These are phyloP conservation scores for Globisporangium recalcitrans DNA, from an alignment of 352 stramenopile genomes.

Conservation along the genomic window DNA sequence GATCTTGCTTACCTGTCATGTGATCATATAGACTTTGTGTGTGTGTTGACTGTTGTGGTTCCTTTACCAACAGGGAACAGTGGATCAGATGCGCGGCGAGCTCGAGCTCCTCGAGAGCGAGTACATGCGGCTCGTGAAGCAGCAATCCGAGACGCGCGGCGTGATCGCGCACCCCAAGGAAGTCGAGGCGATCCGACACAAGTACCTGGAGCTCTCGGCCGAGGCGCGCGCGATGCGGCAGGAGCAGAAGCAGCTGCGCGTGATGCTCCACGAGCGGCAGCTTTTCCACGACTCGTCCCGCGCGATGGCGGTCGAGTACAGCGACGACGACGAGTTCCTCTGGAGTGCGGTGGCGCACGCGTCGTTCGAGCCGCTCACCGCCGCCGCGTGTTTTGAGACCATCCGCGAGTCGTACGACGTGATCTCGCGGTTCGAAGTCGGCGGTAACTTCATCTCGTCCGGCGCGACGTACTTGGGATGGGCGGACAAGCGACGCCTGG, in stretches of 20 bases:
- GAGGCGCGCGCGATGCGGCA: slow-evolving; percentile 43
- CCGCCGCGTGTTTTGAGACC: slow-evolving; percentile 31
- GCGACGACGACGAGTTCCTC: slow-evolving; percentile 15
- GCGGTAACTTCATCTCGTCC: slow-evolving; percentile 39
- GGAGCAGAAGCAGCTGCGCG: slow-evolving; percentile 41
- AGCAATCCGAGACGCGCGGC: slow-evolving; percentile 18
- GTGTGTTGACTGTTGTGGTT: no score
- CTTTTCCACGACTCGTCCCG: slow-evolving; percentile 44
- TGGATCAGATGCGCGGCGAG: slow-evolving; percentile 49
- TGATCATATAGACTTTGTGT: no score
- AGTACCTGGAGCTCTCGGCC: slow-evolving; percentile 33
- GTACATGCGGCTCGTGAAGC: slow-evolving; percentile 32
- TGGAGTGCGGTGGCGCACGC: slow-evolving; percentile 32
- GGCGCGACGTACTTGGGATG: slow-evolving; percentile 52
- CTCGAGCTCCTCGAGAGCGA: slow-evolving; percentile 41
- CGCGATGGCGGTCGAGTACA: slow-evolving; percentile 27
- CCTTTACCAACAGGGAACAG: slow-evolving; percentile 22
- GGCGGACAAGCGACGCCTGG: slow-evolving; percentile 48
- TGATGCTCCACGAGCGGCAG: slow-evolving; percentile 50
- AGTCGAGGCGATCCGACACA: slow-evolving; percentile 21
- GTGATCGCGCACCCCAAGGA: slow-evolving; percentile 28
- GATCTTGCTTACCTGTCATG: neutral
- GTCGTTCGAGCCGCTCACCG: slow-evolving; percentile 25
- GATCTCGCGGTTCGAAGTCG: slow-evolving; percentile 43
- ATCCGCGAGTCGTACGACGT: slow-evolving; percentile 55